Percentiles rank a stretch among this genome's conserved stretches.
Evolutionary conservation across 192 early-diverging fungal species (phyloP).

Genomic region (Umbelopsis isabellina): DNA sequence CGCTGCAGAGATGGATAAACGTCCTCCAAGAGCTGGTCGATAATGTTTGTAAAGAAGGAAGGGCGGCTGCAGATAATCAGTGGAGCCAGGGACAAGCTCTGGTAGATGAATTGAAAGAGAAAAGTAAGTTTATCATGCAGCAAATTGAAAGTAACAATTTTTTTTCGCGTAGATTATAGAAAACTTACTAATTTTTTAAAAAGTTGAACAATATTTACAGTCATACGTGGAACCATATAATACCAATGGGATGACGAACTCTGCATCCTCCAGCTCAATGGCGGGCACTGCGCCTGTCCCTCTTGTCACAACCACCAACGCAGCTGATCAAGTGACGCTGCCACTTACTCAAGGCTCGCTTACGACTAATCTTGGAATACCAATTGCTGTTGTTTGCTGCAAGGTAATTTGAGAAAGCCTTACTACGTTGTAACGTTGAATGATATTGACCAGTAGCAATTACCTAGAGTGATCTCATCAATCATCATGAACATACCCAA

Average conservation of each 20-base stretch:
- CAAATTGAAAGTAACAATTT: neutral
- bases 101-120: slow-evolving; percentile 71
- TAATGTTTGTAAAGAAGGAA: slow-evolving; percentile 54
- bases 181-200: neutral
- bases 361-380: slow-evolving; percentile 84
- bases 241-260: slow-evolving; percentile 21
- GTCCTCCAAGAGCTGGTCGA: slow-evolving; percentile 65
- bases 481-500: slow-evolving; percentile 74
- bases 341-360: slow-evolving; percentile 83
- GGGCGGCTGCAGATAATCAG: slow-evolving; percentile 41
- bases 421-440: neutral
- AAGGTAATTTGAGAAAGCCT: slow-evolving; percentile 56
- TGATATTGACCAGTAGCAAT: neutral
- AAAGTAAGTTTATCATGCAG: slow-evolving; percentile 38
- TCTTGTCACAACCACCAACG: slow-evolving; percentile 34
- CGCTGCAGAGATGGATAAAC: slow-evolving; percentile 77
- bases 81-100: slow-evolving; percentile 72
- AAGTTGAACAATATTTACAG: slow-evolving; percentile 73
- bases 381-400: slow-evolving; percentile 85
- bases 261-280: slow-evolving; percentile 38
- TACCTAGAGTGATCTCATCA: slow-evolving; percentile 64
- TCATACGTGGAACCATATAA: slow-evolving; percentile 64
- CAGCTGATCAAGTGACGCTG: slow-evolving; percentile 59
- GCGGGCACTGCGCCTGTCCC: slow-evolving; percentile 28
- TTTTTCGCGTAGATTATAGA: neutral